phyloP scores from a whole-genome alignment of 495 filamentous ascomycete genomes.

The Penicillium maclennaniae region DNA sequence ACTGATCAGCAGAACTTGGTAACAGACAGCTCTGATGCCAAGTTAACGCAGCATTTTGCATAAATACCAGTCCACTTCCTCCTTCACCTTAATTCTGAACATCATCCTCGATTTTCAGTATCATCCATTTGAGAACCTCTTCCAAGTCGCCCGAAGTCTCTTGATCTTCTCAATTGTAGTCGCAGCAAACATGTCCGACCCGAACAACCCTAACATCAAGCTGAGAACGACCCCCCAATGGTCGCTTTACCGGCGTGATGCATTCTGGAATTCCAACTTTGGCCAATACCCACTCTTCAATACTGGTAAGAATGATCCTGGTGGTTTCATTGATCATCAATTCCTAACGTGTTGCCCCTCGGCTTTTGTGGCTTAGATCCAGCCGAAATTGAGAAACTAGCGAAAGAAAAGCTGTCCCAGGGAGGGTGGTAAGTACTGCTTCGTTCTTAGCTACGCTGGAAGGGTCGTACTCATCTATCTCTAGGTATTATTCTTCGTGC shows the following conservation, averaged over 20 bases:
- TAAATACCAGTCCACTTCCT: too few species aligned
- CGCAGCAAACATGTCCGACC: slow-evolving; percentile 6
- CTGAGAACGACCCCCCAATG: slow-evolving; percentile 11
- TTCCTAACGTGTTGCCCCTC: neutral
- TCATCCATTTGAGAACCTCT: too few species aligned
- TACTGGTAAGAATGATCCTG: slow-evolving; percentile 2
- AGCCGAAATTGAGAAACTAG: slow-evolving; percentile 8
- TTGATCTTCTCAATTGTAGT: too few species aligned
- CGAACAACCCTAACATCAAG: slow-evolving; percentile 13
- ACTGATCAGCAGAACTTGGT: too few species aligned
- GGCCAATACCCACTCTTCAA: slow-evolving; percentile 12
- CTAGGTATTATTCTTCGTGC: too few species aligned
- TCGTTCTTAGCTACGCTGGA: neutral
- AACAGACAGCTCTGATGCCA: too few species aligned
- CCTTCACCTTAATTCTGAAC: too few species aligned
- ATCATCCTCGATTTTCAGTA: too few species aligned
- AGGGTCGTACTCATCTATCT: neutral
- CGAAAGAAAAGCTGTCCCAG: slow-evolving; percentile 10
- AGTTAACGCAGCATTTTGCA: too few species aligned
- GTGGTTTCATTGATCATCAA: neutral
- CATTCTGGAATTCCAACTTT: slow-evolving; percentile 15
- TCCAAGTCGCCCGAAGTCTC: too few species aligned
- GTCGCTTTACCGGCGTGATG: slow-evolving; percentile 14
- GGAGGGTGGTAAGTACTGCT: slow-evolving; percentile 15
- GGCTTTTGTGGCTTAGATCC: slow-evolving; percentile 2